Evolutionary conservation across 257 asterid genomes (phyloP), one percentile per base, ranked within the genome.

Genomic region (Catharanthus roseus): DNA sequence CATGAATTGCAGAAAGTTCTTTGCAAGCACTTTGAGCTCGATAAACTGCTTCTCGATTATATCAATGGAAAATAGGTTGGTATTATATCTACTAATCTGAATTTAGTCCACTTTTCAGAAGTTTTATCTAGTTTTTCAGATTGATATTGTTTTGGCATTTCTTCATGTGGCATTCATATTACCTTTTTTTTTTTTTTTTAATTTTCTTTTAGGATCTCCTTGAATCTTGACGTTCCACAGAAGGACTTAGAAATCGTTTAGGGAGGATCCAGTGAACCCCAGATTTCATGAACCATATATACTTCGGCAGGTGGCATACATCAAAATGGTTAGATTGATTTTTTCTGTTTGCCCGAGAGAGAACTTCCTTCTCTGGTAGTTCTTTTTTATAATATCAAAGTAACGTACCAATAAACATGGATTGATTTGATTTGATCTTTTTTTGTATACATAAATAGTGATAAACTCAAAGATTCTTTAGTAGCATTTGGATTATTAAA

Each of bases 21-120:
- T 65, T 90, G 98, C 90, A 86, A 85, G 62, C 96, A 85, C 80
- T 92, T 92, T 84, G 96, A 86, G 90, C 98, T 92, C 5, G 98
- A 92, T 76, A 87, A 87, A 83, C 88, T 81, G 76, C 87, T 92
- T 42, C 83, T 92, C 34, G 96, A 92, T 71, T 90, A 92, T 77
- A 86, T 90, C 65, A 84, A 84, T 64, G 87, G 85, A 38, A 92
- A 84, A 83, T 91, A 91, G 95, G 90, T 83, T 81, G 78, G 57
- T 44, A 16, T 5, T 23, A 28, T 45, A 15, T n/a, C 41, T 67
- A 33, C 60, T 41, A 36, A 34, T 62, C 28, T 60, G 42, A 13
- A 31, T 60, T 60, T 31, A 16, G 19, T 16, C 24, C 42, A 7
- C 31, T 33, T 60, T 38, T 9, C 19, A 7, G 23, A 66, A 66